Base-by-base conservation (phyloP, 176 grass and related monocot genomes). In the Cenchrus purpureus region DNA sequence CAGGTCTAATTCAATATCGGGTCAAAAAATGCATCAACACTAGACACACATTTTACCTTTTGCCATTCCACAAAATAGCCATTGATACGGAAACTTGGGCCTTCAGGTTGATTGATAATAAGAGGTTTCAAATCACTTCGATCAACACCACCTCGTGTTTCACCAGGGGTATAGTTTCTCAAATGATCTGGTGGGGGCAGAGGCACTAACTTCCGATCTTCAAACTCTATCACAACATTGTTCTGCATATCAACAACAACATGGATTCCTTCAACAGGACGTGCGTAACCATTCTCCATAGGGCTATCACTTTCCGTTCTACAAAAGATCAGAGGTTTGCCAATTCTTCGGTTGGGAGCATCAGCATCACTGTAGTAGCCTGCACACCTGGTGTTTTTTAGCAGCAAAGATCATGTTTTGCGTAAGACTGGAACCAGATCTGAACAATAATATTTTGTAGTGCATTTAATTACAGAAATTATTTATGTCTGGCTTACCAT, bases 251-350 rank as follows among this genome's bases (percentile, higher is more conserved):
- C 95, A 74, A 95, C 95, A 73, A 98, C 29, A 84, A 95, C 67
- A 89, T 92, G 77, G 68, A 98, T 94, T 50, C 95, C 95, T 85
- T 98, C 95, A 20, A 98, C 93, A 42, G 95, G 95, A 78, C 95
- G 95, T 75, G 95, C 93, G 87, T 98, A 98, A 63, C 95, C 93
- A 87, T 98, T 98, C 58, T 98, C 95, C 95, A 98, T 95, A 14
- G 95, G 91, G 64, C 91, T 89, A 75, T 98, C 95, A 77, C 95
- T 98, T 77, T 98, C 95, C 15, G 95, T 98, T 89, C 93, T 86
- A 62, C 95, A 98, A 88, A 98, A 98, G 77, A 98, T 98, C 82
- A 98, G 49, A 65, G 95, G 95, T 76, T 93, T 98, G 37, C 89
- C 93, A 79, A 98, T 93, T 70, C 95, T 91, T 61, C 91, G 91